Evolutionary conservation across 1,284 basidiomycete genomes (phyloP), one percentile per base, ranked within the genome.

Genomic region (Malassezia arunalokei): DNA sequence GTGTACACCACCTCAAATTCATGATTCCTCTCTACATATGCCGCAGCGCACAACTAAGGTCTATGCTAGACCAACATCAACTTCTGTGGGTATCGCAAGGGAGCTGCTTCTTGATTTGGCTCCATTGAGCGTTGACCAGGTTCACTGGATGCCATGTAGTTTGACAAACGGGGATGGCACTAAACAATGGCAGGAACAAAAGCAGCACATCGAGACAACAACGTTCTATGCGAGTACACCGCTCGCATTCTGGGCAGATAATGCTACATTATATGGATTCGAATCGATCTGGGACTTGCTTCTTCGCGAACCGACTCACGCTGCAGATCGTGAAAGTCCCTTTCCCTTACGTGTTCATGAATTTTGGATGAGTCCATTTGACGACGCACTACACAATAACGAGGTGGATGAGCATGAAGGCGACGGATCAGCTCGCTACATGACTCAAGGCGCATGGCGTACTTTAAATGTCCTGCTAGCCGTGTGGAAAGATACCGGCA

Each of bases 401-500:
- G 33, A 11, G 11, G 5, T 3, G 11, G 33, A 44, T 24, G 20
- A 17, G 27, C 15, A 12, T 28, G 7, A 7, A 24, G 27, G 24
- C 14, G 28, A 31, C 31, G 15, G 4, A 11, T 14, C 30, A 27
- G 31, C 29, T 11, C 15, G 5, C 12, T 44, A 8, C 11, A 44
- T 47, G 8, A 47, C 44, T 7, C 43, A 48, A 54, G 51, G 51
- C 6, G 51, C 42, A 12, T 54, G 51, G 45, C 46, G 51, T 11
- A 54, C 46, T 8, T n/a, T 54, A 27, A 29, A 33, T 17, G 24
- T 32, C 11, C 20, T 54, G 8, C 14, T 49, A 31, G 27, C 8
- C 14, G 24, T 33, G 1, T 49, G 29, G 47, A 24, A 49, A 37
- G 14, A n/a, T 15, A 35, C 20, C 29, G 15, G n/a, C 20, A 17